phyloP scores from a whole-genome alignment of 805 yeast genomes.

The Ogataea corticis region DNA sequence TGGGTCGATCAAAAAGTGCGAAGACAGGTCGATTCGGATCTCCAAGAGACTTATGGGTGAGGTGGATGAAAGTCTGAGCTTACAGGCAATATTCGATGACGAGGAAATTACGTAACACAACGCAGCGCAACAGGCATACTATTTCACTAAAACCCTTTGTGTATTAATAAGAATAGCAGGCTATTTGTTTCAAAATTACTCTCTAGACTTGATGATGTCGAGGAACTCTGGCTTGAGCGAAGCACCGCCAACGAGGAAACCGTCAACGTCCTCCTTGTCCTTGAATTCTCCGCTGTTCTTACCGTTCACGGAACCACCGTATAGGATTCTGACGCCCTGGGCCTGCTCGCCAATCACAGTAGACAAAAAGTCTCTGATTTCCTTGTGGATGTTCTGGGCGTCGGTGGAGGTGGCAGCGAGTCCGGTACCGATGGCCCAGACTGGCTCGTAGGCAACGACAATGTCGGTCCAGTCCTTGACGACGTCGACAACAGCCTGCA shows the following conservation, averaged over 20 bases:
- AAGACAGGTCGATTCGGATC: constrained; percentile 61
- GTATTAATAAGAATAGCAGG: not conserved
- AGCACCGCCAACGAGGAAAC: constrained; percentile 99
- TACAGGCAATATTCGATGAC: not conserved
- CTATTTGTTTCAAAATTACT: constrained; percentile 38
- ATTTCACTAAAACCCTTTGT: not conserved
- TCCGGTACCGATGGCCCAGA: constrained; percentile 99
- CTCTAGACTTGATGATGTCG: constrained; percentile 91
- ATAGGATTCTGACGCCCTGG: constrained; percentile 80
- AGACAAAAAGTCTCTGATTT: constrained; percentile 81
- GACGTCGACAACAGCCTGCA: constrained; percentile 80
- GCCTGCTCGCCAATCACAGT: constrained; percentile 82
- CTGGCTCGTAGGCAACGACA: constrained; percentile 98
- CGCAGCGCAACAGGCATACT: not conserved
- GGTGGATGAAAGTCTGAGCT: not conserved
- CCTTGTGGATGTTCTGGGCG: constrained; percentile 92
- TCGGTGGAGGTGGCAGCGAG: constrained; percentile 98
- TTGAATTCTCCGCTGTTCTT: constrained; percentile 87
- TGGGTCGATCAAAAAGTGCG: constrained; percentile 87
- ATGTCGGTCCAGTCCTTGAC: constrained; percentile 86
- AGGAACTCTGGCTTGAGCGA: constrained; percentile 97
- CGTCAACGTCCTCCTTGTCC: constrained; percentile 93
- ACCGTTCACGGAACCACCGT: constrained; percentile 99
- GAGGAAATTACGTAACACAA: not conserved
- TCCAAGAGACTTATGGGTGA: constrained; percentile 36